A percentile compares a stretch with the other conserved stretches of the same genome.
Evolutionary conservation across 2,329 filamentous ascomycete species (phyloP).

Genomic region (Alternaria angustiovoidea): DNA sequence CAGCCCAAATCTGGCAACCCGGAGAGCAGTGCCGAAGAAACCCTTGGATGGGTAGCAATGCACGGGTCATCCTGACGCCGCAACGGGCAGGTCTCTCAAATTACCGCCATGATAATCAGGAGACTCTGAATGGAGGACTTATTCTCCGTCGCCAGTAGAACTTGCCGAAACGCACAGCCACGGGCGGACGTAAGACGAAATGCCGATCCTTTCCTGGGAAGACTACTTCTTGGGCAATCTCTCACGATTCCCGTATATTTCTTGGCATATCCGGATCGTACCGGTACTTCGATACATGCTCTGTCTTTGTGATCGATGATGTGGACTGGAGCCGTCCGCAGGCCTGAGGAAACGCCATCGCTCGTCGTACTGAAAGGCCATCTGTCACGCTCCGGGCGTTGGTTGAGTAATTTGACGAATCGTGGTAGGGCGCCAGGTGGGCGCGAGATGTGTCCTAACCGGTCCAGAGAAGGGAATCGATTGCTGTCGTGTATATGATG

Average conservation of each 20-base stretch:
- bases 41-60: constrained; percentile 6
- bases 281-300: constrained; percentile 3
- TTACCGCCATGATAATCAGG: constrained; percentile 3
- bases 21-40: constrained; percentile 16
- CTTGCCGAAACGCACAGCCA: constrained; percentile 7
- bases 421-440: neutral
- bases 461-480: neutral
- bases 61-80: constrained; percentile 16
- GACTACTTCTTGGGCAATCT: constrained; percentile 9
- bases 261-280: constrained; percentile 30
- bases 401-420: neutral
- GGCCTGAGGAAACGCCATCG: neutral
- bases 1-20: constrained; percentile 13
- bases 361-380: neutral
- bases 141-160: constrained; percentile 5
- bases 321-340: neutral
- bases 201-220: constrained; percentile 32
- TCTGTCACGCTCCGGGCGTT: neutral
- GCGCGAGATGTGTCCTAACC: constrained; percentile 4
- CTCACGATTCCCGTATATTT: constrained; percentile 27
- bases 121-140: neutral
- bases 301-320: neutral
- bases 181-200: constrained; percentile 8
- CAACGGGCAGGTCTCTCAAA: constrained; percentile 6
- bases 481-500: constrained; percentile 6